These are phyloP conservation scores for Tricladium varicosporioides DNA, from an alignment of 2,329 filamentous ascomycete species.

Conservation along the genomic window DNA sequence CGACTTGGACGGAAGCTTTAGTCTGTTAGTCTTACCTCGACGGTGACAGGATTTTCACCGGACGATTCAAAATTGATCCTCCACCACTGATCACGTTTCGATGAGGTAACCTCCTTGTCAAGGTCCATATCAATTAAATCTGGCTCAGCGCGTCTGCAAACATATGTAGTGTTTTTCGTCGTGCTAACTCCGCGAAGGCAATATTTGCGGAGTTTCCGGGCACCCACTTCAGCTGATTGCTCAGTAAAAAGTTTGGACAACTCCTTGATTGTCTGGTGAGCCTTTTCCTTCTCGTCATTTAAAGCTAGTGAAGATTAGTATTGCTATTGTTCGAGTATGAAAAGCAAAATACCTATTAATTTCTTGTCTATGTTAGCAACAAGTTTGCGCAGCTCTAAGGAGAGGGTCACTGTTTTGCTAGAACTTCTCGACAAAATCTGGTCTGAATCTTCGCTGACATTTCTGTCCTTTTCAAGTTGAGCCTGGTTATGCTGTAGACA, in stretches of 20 bases:
- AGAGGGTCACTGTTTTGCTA: constrained; percentile 22
- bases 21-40: constrained; percentile 42
- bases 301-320: constrained; percentile 20
- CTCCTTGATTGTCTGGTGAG: constrained; percentile 32
- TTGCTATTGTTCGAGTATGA: constrained; percentile 18
- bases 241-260: constrained; percentile 40
- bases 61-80: constrained; percentile 43
- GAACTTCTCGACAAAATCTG: constrained; percentile 4
- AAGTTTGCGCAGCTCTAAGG: constrained; percentile 28
- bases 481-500: constrained; percentile 32
- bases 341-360: constrained; percentile 24
- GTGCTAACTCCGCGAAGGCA: constrained; percentile 51
- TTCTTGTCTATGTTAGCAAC: constrained; percentile 34
- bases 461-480: constrained; percentile 14
- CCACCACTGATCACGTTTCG: constrained; percentile 53
- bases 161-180: constrained; percentile 46
- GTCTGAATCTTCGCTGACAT: constrained; percentile 18
- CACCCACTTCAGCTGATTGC: constrained; percentile 22
- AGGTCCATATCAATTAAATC: constrained; percentile 43
- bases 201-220: constrained; percentile 39
- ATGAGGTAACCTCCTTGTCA: constrained; percentile 27
- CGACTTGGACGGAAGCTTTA: neutral
- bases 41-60: constrained; percentile 42
- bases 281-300: constrained; percentile 31
- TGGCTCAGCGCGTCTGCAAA: constrained; percentile 45